Percentiles rank a stretch among this genome's conserved stretches.
These are phyloP conservation scores for Suaeda aralocaspica DNA, from an alignment of 148 eudicot genomes.

Conservation along the genomic window DNA sequence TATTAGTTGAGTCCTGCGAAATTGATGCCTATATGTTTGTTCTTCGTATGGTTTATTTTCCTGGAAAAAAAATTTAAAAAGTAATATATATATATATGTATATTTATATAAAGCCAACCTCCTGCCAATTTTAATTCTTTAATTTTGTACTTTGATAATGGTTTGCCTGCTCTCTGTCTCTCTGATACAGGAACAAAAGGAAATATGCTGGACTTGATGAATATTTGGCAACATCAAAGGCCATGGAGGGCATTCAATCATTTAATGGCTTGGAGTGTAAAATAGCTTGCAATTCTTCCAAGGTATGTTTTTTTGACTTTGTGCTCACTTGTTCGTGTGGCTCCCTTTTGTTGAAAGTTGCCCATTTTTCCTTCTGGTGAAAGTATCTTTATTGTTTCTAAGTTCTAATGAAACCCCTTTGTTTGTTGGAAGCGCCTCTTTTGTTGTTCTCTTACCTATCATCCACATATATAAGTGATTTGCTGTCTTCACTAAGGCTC, in stretches of 20 bases:
- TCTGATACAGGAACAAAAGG: slow-evolving; percentile 68
- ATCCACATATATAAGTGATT: too few species aligned
- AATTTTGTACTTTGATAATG: background rate
- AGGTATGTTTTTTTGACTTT: slow-evolving; percentile 44
- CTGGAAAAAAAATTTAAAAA: too few species aligned
- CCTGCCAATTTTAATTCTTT: background rate
- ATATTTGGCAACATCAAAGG: slow-evolving; percentile 49
- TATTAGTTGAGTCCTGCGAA: background rate
- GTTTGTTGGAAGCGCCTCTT: background rate
- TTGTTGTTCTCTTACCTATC: background rate
- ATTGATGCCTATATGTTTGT: background rate
- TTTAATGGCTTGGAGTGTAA: slow-evolving; percentile 91
- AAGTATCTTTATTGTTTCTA: too few species aligned
- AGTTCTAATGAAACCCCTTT: too few species aligned
- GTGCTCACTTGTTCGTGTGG: background rate
- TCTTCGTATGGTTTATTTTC: background rate
- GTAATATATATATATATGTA: too few species aligned
- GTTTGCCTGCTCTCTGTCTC: slow-evolving; percentile 6
- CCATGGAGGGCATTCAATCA: slow-evolving; percentile 50
- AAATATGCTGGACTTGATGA: slow-evolving; percentile 57
- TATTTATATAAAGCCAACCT: too few species aligned
- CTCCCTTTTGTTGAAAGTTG: too few species aligned
- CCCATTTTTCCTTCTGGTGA: too few species aligned
- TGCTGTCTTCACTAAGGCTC: too few species aligned
- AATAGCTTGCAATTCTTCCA: slow-evolving; percentile 76